Percentiles rank a stretch among this genome's conserved stretches.
Evolutionary conservation across 2,329 filamentous ascomycete genomes (phyloP).

Genomic region (Scorias spongiosa): DNA sequence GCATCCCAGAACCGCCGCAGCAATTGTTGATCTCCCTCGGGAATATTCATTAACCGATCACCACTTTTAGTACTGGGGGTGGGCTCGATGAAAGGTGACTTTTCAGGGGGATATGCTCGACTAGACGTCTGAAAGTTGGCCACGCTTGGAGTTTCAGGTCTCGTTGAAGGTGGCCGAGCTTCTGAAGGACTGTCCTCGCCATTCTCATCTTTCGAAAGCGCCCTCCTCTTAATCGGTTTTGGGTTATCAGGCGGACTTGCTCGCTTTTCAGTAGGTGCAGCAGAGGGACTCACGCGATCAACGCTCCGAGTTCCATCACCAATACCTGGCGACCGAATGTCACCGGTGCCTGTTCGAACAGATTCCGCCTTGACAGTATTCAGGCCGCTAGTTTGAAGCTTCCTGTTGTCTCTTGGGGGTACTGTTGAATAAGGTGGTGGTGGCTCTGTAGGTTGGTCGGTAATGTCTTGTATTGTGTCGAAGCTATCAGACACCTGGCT

Average conservation of each 20-base stretch:
- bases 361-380: background rate
- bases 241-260: background rate
- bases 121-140: too few relatives aligned
- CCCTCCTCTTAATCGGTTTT: background rate
- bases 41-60: background rate
- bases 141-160: too few relatives aligned
- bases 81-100: background rate
- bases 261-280: background rate
- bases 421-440: slow-evolving; percentile 32
- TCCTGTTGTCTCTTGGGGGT: slow-evolving; percentile 8
- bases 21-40: slow-evolving; percentile 2
- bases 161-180: too few relatives aligned
- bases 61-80: background rate
- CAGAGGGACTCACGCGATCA: background rate
- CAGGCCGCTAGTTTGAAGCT: background rate
- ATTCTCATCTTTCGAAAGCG: background rate
- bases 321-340: background rate
- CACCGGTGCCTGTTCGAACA: background rate
- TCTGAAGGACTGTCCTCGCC: too few relatives aligned
- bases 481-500: slow-evolving; percentile 15
- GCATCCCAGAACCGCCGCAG: slow-evolving; percentile 9
- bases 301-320: background rate
- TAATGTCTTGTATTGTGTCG: slow-evolving; percentile 25
- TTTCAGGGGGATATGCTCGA: background rate
- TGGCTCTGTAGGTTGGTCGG: slow-evolving; percentile 14